Evolutionary conservation across 345 rosid species (phyloP).

Genomic region (Lagerstroemia speciosa): DNA sequence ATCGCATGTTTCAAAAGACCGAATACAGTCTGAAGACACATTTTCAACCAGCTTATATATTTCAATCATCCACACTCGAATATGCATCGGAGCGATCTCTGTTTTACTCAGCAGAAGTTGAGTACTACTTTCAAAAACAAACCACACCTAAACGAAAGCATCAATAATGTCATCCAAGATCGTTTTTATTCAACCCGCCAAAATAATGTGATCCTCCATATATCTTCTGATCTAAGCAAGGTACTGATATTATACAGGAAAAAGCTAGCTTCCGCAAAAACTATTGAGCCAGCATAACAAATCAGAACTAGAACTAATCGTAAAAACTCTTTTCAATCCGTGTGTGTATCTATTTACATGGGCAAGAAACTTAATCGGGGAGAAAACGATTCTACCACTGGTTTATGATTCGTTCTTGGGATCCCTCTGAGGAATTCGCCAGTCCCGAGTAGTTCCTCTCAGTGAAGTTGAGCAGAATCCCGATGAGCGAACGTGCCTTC

Average conservation of each 20-base stretch:
- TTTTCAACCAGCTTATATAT: too few relatives aligned
- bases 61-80: too few relatives aligned
- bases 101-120: too few relatives aligned
- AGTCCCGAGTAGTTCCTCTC: slow-evolving; percentile 25
- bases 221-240: not conserved
- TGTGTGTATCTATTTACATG: not conserved
- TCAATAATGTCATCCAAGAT: too few relatives aligned
- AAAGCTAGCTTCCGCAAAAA: slow-evolving; percentile 27
- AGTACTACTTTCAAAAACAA: too few relatives aligned
- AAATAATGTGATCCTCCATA: not conserved
- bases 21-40: too few relatives aligned
- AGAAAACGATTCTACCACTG: not conserved
- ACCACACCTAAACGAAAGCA: too few relatives aligned
- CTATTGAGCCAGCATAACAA: slow-evolving; percentile 21
- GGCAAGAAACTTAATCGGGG: not conserved
- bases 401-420: slow-evolving; percentile 16
- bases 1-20: too few relatives aligned
- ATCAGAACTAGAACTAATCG: not conserved
- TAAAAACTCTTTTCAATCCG: not conserved
- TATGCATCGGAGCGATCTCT: too few relatives aligned
- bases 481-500: slow-evolving; percentile 36
- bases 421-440: slow-evolving; percentile 7
- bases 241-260: not conserved
- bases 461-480: slow-evolving; percentile 30
- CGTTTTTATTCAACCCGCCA: too few relatives aligned